phyloP scores from a whole-genome alignment of 345 rosid genomes.

The Aquilaria yunnanensis region DNA sequence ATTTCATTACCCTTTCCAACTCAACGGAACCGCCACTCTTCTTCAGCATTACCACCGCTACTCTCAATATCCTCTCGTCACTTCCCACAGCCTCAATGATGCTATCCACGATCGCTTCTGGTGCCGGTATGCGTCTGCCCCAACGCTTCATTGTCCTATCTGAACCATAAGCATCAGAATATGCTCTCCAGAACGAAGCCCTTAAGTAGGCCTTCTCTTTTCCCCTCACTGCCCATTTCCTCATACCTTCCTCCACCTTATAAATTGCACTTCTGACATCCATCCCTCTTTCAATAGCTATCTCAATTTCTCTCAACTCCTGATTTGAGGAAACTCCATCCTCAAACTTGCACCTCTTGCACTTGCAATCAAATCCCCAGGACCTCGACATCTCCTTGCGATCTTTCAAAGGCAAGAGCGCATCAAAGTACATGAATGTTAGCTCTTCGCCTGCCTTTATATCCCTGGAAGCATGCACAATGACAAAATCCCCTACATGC shows the following conservation, averaged over 20 bases:
- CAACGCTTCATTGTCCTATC: slow-evolving; percentile 55
- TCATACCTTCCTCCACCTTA: slow-evolving; percentile 71
- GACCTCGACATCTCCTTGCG: slow-evolving; percentile 54
- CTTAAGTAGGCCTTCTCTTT: slow-evolving; percentile 68
- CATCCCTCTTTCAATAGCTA: slow-evolving; percentile 48
- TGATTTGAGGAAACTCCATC: slow-evolving; percentile 34
- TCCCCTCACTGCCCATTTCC: slow-evolving; percentile 60
- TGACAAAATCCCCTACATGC: slow-evolving; percentile 61
- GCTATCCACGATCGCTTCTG: slow-evolving; percentile 47
- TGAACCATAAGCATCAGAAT: slow-evolving; percentile 42
- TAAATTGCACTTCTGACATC: slow-evolving; percentile 48
- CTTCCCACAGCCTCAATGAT: slow-evolving; percentile 50
- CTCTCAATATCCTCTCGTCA: slow-evolving; percentile 60
- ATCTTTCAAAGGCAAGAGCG: slow-evolving; percentile 38
- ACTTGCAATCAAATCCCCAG: slow-evolving; percentile 72
- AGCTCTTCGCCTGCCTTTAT: slow-evolving; percentile 82
- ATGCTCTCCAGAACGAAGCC: slow-evolving; percentile 75
- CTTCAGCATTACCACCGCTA: slow-evolving; percentile 36
- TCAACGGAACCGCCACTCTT: slow-evolving; percentile 30
- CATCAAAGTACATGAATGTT: slow-evolving; percentile 62
- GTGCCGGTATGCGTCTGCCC: slow-evolving; percentile 60
- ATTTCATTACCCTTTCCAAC: slow-evolving; percentile 43
- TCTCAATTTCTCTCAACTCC: slow-evolving; percentile 48
- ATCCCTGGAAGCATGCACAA: slow-evolving; percentile 74
- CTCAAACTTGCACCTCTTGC: slow-evolving; percentile 71